Evolutionary conservation across 345 rosid species (phyloP).

Genomic region (Bruguiera gymnorhiza): DNA sequence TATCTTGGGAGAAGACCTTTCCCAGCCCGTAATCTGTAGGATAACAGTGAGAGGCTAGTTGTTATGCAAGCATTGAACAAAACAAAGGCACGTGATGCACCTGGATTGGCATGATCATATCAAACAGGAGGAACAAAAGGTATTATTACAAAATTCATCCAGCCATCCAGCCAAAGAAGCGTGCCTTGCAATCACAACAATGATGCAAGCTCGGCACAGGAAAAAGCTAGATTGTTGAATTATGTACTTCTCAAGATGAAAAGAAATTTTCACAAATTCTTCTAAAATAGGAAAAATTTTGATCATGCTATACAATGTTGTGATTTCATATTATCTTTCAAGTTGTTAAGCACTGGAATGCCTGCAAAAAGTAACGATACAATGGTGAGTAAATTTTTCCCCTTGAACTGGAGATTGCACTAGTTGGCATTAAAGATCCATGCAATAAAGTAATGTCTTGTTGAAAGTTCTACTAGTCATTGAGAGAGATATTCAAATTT

Average conservation of each 20-base stretch:
- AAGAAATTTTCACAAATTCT: too few relatives aligned
- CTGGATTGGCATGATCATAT: too few relatives aligned
- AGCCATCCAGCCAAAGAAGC: too few relatives aligned
- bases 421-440: background rate
- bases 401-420: background rate
- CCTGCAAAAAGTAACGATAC: background rate
- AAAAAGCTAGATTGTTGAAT: too few relatives aligned
- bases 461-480: constrained; percentile 7
- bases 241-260: too few relatives aligned
- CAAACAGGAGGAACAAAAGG: too few relatives aligned
- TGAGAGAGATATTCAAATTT: constrained; percentile 39
- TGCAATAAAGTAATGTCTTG: background rate
- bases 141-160: too few relatives aligned
- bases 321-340: constrained; percentile 2
- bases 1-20: background rate
- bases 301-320: background rate
- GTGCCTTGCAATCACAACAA: too few relatives aligned
- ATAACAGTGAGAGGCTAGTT: background rate
- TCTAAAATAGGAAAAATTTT: too few relatives aligned
- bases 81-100: background rate
- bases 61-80: background rate
- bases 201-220: too few relatives aligned
- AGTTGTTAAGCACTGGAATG: background rate
- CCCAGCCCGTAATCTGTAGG: background rate
- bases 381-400: background rate